Percentiles rank a stretch among this genome's conserved stretches.
phyloP scores from a whole-genome alignment of 2,329 filamentous ascomycete species.

The Chrysosporium keratinophilum region DNA sequence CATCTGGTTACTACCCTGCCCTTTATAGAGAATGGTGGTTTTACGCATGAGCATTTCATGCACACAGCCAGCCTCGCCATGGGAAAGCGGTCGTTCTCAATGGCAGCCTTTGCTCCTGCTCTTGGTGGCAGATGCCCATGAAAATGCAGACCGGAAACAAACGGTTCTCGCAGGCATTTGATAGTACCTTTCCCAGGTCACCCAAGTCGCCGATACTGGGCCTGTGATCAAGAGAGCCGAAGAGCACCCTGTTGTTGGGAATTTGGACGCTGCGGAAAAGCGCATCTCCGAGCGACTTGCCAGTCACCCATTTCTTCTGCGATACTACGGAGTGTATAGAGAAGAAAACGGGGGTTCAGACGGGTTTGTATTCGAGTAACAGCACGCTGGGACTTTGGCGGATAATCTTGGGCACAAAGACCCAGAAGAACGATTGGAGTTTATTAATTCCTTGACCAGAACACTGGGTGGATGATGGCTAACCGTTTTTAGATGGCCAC shows the following conservation, averaged over 20 bases:
- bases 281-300: constrained; percentile 12
- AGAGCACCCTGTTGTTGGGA: neutral
- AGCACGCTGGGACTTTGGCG: constrained; percentile 1
- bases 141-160: no score
- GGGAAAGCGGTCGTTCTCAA: no score
- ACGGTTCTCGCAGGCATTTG: constrained; percentile 6
- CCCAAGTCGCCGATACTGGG: constrained; percentile 3
- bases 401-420: constrained; percentile 10
- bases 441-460: neutral
- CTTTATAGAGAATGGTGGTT: no score
- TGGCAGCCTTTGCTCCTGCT: no score
- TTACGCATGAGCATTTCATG: no score
- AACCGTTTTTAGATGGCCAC: constrained; percentile 8
- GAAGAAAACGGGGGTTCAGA: neutral
- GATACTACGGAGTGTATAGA: constrained; percentile 12
- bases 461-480: neutral
- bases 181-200: constrained; percentile 11
- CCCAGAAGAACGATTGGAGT: neutral
- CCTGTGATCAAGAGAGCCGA: constrained; percentile 8
- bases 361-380: constrained; percentile 10
- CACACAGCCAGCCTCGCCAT: no score
- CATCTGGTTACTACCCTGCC: no score
- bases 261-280: constrained; percentile 8
- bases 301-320: constrained; percentile 6
- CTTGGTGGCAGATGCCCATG: no score